A percentile compares a stretch with the other conserved stretches of the same genome.
These are phyloP conservation scores for Phaeosphaeriaceae sp. DNA, from an alignment of 2,329 filamentous ascomycete genomes.

Conservation along the genomic window DNA sequence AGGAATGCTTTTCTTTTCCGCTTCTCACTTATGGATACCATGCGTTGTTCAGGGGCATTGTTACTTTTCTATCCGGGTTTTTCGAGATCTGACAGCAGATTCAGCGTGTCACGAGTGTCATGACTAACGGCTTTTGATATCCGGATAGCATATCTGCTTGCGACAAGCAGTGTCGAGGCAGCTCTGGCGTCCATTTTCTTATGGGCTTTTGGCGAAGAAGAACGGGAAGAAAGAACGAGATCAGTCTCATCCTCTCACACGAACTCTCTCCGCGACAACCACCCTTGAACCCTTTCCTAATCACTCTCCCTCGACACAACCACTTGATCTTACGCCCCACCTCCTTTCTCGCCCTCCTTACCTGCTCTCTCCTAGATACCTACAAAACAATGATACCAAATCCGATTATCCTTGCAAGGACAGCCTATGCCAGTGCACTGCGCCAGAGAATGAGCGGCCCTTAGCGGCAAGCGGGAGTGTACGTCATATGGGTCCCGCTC, in stretches of 20 bases:
- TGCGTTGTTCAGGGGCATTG: slow-evolving; percentile 33
- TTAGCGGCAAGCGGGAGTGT: neutral
- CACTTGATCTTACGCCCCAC: slow-evolving; percentile 11
- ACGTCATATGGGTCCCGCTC: slow-evolving; percentile 1
- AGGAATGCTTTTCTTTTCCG: slow-evolving; percentile 40
- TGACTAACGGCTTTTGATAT: slow-evolving; percentile 51
- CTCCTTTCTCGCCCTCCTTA: slow-evolving; percentile 15
- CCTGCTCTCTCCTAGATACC: slow-evolving; percentile 14
- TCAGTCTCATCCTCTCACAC: slow-evolving; percentile 18
- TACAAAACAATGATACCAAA: slow-evolving; percentile 16
- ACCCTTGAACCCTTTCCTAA: slow-evolving; percentile 19
- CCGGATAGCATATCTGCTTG: slow-evolving; percentile 45
- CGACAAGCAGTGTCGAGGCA: slow-evolving; percentile 30
- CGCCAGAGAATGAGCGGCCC: neutral
- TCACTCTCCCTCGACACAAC: slow-evolving; percentile 23
- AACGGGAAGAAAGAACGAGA: slow-evolving; percentile 19
- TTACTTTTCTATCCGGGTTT: slow-evolving; percentile 37
- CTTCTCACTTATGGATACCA: slow-evolving; percentile 43
- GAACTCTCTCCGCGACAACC: slow-evolving; percentile 11
- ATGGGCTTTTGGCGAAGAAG: slow-evolving; percentile 25
- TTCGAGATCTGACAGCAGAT: slow-evolving; percentile 42
- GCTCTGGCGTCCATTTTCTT: slow-evolving; percentile 35
- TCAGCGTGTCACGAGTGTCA: slow-evolving; percentile 52
- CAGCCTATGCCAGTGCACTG: neutral
- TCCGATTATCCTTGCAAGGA: neutral